Evolutionary conservation across 768 basidiomycete genomes (phyloP), one percentile per base, ranked within the genome.

Genomic region (Austroboletus eburneus): DNA sequence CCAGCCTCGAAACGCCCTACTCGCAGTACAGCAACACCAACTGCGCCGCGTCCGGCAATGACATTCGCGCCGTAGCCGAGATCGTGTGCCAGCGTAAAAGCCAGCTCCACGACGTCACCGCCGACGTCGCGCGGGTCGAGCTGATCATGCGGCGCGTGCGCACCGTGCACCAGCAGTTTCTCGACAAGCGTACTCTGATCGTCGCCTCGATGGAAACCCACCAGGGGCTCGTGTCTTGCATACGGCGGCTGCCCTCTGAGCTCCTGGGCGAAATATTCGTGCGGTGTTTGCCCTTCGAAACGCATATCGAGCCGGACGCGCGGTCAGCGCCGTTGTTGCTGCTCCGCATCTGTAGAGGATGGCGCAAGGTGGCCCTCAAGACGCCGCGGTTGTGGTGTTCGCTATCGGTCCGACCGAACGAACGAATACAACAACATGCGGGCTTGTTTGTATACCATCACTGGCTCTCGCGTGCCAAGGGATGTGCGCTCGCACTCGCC

Each of bases 331-430:
- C 77, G 16, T 49, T 73, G 25, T 38, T 72, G 7, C 50, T 78
- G 18, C 61, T 69, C 17, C 57, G 58, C 32, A 70, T 79, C 13
- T 75, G 72, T 49, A 59, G 58, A 3, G 48, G 62, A 3, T 79
- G 78, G 78, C 69, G 69, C 49, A 45, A 58, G 4, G 45, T 78
- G 13, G 70, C 63, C 21, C 39, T 64, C 14, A 57, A 59, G 7
- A 72, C 71, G 1, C 73, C 78, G 9, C 66, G 63, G 43, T 58
- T 80, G 21, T 80, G 78, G 78, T 69, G 72, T 13, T 68, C 71
- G 1, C 72, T 80, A 8, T 57, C 37, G 16, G 41, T 63, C 32
- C 39, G 45, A 13, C 36, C 49, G 24, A 43, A 41, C 3, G 38
- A 38, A n/a, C 32, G 22, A 34, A 42, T 41, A 9, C 46, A 48